These are phyloP conservation scores for Puccinia novopanici DNA, from an alignment of 1,284 basidiomycete genomes.

Conservation along the genomic window DNA sequence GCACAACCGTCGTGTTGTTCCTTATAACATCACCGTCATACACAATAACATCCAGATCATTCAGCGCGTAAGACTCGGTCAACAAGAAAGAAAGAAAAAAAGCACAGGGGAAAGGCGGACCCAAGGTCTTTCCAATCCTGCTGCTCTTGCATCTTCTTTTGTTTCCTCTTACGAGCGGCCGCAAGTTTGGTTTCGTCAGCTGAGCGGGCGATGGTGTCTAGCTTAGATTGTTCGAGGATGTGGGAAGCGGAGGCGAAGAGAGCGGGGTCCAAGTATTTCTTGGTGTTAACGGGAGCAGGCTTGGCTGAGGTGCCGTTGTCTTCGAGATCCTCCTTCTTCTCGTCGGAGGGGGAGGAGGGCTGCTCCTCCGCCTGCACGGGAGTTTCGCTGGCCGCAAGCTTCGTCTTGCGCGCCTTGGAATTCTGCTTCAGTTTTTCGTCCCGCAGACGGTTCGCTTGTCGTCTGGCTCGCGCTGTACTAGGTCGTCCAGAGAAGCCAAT, in stretches of 20 bases:
- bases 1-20: slow-evolving; percentile 31
- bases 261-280: slow-evolving; percentile 46
- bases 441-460: slow-evolving; percentile 32
- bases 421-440: slow-evolving; percentile 44
- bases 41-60: background rate
- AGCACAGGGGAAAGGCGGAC: background rate
- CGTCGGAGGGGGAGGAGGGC: slow-evolving; percentile 11
- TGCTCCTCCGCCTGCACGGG: background rate
- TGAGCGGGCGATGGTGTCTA: background rate
- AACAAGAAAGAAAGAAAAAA: too few species aligned
- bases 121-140: slow-evolving; percentile 42
- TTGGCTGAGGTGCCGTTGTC: background rate
- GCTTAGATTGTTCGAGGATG: slow-evolving; percentile 33
- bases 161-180: slow-evolving; percentile 6
- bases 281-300: background rate
- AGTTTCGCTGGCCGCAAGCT: background rate
- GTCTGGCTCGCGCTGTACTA: slow-evolving; percentile 29
- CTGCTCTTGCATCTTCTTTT: background rate
- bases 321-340: background rate
- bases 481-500: background rate
- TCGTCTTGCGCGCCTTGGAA: slow-evolving; percentile 28
- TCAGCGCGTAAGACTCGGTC: too few species aligned
- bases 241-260: slow-evolving; percentile 41
- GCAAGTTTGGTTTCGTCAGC: background rate
- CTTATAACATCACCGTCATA: background rate